phyloP scores from a whole-genome alignment of 2,329 filamentous ascomycete species.

The Sphaceloma murrayae region DNA sequence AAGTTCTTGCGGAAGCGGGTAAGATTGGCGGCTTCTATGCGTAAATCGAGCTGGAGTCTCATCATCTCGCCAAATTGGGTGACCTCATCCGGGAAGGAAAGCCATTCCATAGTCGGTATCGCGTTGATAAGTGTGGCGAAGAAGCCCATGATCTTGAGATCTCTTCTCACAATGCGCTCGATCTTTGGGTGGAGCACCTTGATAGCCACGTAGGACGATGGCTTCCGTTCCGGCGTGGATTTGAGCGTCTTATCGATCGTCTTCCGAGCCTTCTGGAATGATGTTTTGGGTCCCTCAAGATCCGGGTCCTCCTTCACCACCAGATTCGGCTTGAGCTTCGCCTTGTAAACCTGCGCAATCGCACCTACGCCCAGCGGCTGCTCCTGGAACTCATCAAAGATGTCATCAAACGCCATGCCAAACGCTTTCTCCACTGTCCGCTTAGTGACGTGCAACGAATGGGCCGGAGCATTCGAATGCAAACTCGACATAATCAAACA shows the following conservation, averaged over 20 bases:
- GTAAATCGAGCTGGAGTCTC: constrained; percentile 88
- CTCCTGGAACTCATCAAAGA: constrained; percentile 93
- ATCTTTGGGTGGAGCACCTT: constrained; percentile 92
- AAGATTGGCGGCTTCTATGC: constrained; percentile 88
- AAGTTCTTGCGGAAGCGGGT: constrained; percentile 85
- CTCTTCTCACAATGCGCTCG: constrained; percentile 79
- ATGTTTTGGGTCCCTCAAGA: constrained; percentile 43
- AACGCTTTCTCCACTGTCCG: constrained; percentile 74
- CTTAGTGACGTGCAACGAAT: constrained; percentile 72
- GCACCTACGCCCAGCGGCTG: constrained; percentile 84
- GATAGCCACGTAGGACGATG: constrained; percentile 85
- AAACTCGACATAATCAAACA: constrained; percentile 89
- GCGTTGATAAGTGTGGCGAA: constrained; percentile 76
- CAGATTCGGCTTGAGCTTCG: constrained; percentile 74
- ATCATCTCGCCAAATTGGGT: constrained; percentile 96
- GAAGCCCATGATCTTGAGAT: constrained; percentile 86
- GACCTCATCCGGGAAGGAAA: constrained; percentile 91
- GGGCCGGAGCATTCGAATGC: constrained; percentile 88
- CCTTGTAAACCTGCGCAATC: constrained; percentile 96
- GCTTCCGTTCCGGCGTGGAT: constrained; percentile 72
- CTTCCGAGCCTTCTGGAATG: constrained; percentile 61
- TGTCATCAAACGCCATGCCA: constrained; percentile 71
- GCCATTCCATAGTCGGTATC: constrained; percentile 92
- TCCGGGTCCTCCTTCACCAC: constrained; percentile 53
- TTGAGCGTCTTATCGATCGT: constrained; percentile 83